Conservation (phyloP, 139 green algal genomes). For the Picocystis salinarum region DNA sequence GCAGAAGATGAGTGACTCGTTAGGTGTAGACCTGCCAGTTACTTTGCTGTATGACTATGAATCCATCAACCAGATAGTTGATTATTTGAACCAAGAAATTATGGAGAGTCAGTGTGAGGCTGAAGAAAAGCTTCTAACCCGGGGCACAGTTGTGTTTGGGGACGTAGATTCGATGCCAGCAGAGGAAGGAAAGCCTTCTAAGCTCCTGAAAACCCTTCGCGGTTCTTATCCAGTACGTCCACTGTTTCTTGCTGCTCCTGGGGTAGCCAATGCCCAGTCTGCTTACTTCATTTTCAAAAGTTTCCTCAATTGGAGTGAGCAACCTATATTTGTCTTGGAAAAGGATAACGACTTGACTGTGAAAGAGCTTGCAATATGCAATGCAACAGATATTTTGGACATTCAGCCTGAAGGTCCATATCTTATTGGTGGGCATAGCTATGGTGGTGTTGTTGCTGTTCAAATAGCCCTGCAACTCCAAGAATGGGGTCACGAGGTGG, state of each 20-base stretch:
- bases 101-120: background rate
- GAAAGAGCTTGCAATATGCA: background rate
- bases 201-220: background rate
- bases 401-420: background rate
- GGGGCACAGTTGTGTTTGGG: background rate
- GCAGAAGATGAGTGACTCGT: background rate
- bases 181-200: too few relatives aligned
- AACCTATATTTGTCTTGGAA: background rate
- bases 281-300: background rate
- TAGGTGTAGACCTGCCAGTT: background rate
- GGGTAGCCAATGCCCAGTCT: background rate
- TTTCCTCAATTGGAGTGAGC: background rate
- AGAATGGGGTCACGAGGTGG: slow-evolving; percentile 3
- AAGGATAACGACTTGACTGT: background rate
- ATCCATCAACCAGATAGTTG: background rate
- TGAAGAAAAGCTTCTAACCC: background rate
- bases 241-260: background rate
- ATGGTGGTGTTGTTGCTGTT: slow-evolving; percentile 5
- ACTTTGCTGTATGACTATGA: slow-evolving; percentile 1
- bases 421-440: background rate
- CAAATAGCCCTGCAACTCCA: slow-evolving; percentile 4
- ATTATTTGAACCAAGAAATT: background rate
- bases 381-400: background rate
- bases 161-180: background rate
- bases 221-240: background rate